These are phyloP conservation scores for Smallanthus sonchifolius DNA, from an alignment of 129 eudicot genomes.

Conservation along the genomic window DNA sequence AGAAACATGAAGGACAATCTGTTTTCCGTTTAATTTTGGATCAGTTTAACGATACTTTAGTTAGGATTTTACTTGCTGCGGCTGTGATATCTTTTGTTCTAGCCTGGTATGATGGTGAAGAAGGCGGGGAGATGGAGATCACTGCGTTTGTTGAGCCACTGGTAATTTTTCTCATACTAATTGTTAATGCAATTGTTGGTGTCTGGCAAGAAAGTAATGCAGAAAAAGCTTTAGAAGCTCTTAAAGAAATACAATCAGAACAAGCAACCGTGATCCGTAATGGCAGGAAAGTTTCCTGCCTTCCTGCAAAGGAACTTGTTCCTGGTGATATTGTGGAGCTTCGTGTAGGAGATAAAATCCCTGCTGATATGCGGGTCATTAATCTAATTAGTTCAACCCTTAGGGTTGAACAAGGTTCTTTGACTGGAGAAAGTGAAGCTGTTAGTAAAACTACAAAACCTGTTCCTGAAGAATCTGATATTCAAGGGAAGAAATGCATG, in stretches of 20 bases:
- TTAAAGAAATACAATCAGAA: conserved; percentile 79
- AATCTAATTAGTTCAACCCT: conserved; percentile 67
- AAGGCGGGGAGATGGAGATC: conserved; percentile 71
- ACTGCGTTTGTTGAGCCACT: conserved; percentile 86
- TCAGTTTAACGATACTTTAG: conserved; percentile 84
- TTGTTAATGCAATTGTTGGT: conserved; percentile 82
- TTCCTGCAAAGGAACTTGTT: conserved; percentile 85
- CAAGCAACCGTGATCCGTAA: conserved; percentile 57
- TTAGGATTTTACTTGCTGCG: conserved; percentile 72
- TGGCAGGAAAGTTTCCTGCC: conserved; percentile 43
- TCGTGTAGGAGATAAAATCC: conserved; percentile 80
- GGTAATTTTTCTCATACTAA: conserved; percentile 71
- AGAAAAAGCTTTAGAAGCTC: conserved; percentile 87
- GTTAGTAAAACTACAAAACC: conserved; percentile 65
- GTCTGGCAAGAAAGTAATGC: conserved; percentile 98
- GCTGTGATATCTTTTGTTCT: conserved; percentile 82
- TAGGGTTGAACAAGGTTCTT: conserved; percentile 82
- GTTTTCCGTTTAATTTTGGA: conserved; percentile 61
- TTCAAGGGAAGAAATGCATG: conserved; percentile 90
- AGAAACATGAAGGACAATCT: conserved; percentile 72
- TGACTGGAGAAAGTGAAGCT: conserved; percentile 90
- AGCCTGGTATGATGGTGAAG: conserved; percentile 78
- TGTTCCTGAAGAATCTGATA: conserved; percentile 59
- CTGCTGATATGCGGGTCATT: conserved; percentile 84
- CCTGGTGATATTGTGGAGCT: conserved; percentile 93